Percentiles rank a stretch among this genome's conserved stretches.
These are phyloP conservation scores for Eleusine indica DNA, from an alignment of 176 grass and related monocot genomes.

Conservation along the genomic window DNA sequence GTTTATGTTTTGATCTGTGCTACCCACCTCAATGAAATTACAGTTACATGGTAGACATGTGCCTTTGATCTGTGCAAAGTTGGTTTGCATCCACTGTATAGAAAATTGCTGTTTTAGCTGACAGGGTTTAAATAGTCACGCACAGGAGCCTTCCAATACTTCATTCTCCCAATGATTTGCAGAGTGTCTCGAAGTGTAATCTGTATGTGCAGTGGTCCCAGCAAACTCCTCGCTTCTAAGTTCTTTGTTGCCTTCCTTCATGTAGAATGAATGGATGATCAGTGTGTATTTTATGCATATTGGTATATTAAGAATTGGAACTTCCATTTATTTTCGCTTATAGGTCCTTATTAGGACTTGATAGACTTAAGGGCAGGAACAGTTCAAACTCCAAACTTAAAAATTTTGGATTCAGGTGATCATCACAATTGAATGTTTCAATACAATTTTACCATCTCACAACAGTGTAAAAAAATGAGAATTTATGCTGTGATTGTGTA, in stretches of 20 bases:
- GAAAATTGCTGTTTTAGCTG: conserved; percentile 11
- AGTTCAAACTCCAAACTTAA: neutral
- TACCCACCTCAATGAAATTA: neutral
- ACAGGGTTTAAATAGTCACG: neutral
- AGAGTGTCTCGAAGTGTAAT: neutral
- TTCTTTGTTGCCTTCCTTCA: neutral
- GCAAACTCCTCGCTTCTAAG: neutral
- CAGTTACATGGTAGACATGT: neutral
- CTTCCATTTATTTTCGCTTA: neutral
- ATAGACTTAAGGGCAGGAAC: neutral
- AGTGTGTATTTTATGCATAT: neutral
- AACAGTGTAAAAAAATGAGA: neutral
- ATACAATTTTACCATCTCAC: neutral
- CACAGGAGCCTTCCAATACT: neutral
- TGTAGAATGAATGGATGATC: neutral
- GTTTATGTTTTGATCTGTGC: conserved; percentile 22
- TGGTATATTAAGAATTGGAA: neutral
- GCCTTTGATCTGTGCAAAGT: neutral
- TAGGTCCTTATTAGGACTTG: neutral
- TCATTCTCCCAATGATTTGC: neutral
- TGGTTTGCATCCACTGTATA: neutral
- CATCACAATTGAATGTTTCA: neutral
- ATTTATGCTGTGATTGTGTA: neutral
- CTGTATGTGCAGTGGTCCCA: neutral
- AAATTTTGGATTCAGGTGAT: neutral